phyloP scores from a whole-genome alignment of 2,329 filamentous ascomycete species.

The Beauveria sp. region DNA sequence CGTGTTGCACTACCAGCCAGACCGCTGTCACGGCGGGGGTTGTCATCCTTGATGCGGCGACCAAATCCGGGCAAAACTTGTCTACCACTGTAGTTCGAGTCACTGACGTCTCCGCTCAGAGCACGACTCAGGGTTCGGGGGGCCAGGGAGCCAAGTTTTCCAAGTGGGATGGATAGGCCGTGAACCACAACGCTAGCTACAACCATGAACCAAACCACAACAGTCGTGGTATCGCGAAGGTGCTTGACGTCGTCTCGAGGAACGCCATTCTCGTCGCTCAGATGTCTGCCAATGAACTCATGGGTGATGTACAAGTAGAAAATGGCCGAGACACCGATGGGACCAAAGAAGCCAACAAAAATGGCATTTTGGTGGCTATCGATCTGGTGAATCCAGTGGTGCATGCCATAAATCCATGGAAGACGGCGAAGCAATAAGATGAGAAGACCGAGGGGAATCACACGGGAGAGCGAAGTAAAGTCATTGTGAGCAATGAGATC shows the following conservation, averaged over 20 bases:
- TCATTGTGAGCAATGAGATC: constrained; percentile 54
- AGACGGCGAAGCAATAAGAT: constrained; percentile 71
- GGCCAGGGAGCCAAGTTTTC: constrained; percentile 56
- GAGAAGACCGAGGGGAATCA: constrained; percentile 65
- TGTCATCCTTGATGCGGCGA: constrained; percentile 10
- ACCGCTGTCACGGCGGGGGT: background rate
- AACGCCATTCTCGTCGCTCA: constrained; percentile 49
- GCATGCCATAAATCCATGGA: constrained; percentile 66
- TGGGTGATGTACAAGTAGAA: constrained; percentile 81
- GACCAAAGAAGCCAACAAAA: constrained; percentile 89
- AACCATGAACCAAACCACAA: constrained; percentile 80
- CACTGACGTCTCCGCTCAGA: constrained; percentile 10
- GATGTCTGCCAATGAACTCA: constrained; percentile 56
- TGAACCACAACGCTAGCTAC: constrained; percentile 82
- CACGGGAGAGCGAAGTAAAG: constrained; percentile 64
- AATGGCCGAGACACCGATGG: constrained; percentile 81
- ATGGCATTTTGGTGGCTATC: constrained; percentile 64
- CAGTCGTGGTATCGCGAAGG: constrained; percentile 56
- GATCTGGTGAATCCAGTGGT: constrained; percentile 73
- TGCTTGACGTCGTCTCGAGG: constrained; percentile 57
- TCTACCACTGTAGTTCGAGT: background rate
- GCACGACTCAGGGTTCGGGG: constrained; percentile 48
- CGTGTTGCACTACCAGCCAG: background rate
- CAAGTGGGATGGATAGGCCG: constrained; percentile 71
- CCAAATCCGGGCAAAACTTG: constrained; percentile 3